phyloP scores from a whole-genome alignment of 805 yeast species.

The Sungouiozyma ichnusensis region DNA sequence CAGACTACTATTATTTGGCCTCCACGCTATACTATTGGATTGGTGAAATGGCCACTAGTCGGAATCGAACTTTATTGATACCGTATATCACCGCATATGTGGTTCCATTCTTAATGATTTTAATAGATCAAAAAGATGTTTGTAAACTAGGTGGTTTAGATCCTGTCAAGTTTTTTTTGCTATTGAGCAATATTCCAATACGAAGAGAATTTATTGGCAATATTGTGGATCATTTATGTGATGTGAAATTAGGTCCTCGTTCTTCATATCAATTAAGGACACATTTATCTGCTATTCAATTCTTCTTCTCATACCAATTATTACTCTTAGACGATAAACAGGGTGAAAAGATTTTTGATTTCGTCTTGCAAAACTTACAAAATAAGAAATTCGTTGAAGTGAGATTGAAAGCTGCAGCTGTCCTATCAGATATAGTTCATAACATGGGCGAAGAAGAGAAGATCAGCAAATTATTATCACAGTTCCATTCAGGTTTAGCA shows the following conservation, averaged over 20 bases:
- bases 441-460: constrained; percentile 38
- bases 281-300: constrained; percentile 59
- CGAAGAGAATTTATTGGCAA: constrained; percentile 17
- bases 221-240: constrained; percentile 1
- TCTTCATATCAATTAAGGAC: constrained; percentile 55
- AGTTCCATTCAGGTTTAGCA: constrained; percentile 29
- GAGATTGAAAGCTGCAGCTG: constrained; percentile 58
- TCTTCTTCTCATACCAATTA: constrained; percentile 59
- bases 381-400: constrained; percentile 62
- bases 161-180: constrained; percentile 39
- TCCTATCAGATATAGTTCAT: constrained; percentile 75
- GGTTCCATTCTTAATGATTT: constrained; percentile 56
- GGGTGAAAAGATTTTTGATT: constrained; percentile 38
- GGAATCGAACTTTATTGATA: constrained; percentile 42
- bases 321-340: constrained; percentile 41
- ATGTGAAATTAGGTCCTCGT: constrained; percentile 7
- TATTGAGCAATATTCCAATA: constrained; percentile 40
- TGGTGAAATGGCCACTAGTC: constrained; percentile 40
- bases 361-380: constrained; percentile 40
- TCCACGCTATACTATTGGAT: constrained; percentile 59
- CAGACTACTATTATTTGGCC: constrained; percentile 52
- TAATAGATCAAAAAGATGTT: constrained; percentile 66
- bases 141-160: constrained; percentile 57
- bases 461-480: constrained; percentile 31
- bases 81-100: constrained; percentile 43